Base-by-base conservation (phyloP, 2,329 filamentous ascomycete genomes). In the Aureobasidium melanogenum region DNA sequence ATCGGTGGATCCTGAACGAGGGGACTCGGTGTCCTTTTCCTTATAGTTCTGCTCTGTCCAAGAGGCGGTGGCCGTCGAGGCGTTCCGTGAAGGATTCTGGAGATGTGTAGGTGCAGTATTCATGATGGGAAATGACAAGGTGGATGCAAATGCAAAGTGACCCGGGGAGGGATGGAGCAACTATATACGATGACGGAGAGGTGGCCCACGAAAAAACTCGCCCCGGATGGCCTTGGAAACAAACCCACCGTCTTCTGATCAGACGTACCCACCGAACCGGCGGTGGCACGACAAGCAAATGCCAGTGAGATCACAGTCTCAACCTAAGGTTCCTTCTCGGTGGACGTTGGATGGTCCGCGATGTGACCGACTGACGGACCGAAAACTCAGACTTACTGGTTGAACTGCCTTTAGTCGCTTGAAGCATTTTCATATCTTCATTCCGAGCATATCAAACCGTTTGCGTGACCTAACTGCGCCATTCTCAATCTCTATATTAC, bases 351-450 rank as follows among this genome's bases (percentile, higher is more conserved):
- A 54, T 30, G 38, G 46, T 44, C 59, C 59, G 59, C 48, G 59
- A 61, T 61, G 48, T 61, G 59, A 55, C 59, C 59, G 59, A 61
- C 59, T 54, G 48, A 54, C 47, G 59, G 59, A 55, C 59, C 59
- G 59, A 61, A 54, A 55, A 43, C 52, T 44, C 52, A 43, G 38
- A 56, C 52, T 56, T 44, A 56, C 52, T 26, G 39, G 34, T 44
- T 56, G 41, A 44, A 17, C 39, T 44, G 52, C 39, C 38, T 56
- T 24, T 56, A 28, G n/a, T 24, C 9, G 26, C 39, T 36, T 56
- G 39, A n/a, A 43, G 32, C 19, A 43, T 15, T 10, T 43, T 22
- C 36, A 14, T 19, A 28, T 28, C n/a, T 56, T 24, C 52, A 4
- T 32, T 22, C 24, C 28, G 7, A 22, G 12, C 52, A 30, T 22